Evolutionary conservation across 768 basidiomycete species (phyloP), one percentile per base, ranked within the genome.

Genomic region (Boletus speciosus): DNA sequence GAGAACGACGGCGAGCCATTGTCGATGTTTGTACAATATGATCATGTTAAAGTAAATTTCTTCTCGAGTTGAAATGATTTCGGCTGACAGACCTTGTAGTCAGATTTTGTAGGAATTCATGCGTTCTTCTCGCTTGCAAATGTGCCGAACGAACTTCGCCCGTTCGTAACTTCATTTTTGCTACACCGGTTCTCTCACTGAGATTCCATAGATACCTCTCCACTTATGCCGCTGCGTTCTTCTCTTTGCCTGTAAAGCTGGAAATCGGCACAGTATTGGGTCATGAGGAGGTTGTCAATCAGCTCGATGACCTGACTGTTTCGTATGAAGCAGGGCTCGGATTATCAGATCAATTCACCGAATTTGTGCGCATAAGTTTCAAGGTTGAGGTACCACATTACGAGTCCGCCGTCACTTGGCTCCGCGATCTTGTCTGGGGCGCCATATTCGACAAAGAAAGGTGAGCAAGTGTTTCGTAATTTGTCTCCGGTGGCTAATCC

Each of bases 21-120:
- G 34, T 84, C 96, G 6, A 95, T 93, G 74, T 95, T 94, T 67
- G 83, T 96, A 10, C 88, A 97, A 65, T 99, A 92, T 64, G 90
- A 97, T 62, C 91, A 95, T 69, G 93, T 96, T 45, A 82, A 93
- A 76, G 94, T 90, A 72, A 21, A 25, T 21, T 35, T 51, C 27
- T 52, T 44, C 36, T 49, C 49, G 41, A 25, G 16, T n/a, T 34
- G 23, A 42, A 27, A 47, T 32, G 27, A 21, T 11, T 34, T 40
- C 21, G 37, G 44, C 50, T 38, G 38, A 54, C 40, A 38, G 48
- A 43, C 55, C 23, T 15, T 44, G 1, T 58, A 97, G 90, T 98
- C 96, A 8, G 93, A 96, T 64, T 98, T 99, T 68, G 84, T 98
- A 52, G 82, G 84, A 16, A 73, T 98, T 31, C 80, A 88, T 59